Base-by-base conservation (phyloP, 257 asterid species). In the Gentiana dahurica region DNA sequence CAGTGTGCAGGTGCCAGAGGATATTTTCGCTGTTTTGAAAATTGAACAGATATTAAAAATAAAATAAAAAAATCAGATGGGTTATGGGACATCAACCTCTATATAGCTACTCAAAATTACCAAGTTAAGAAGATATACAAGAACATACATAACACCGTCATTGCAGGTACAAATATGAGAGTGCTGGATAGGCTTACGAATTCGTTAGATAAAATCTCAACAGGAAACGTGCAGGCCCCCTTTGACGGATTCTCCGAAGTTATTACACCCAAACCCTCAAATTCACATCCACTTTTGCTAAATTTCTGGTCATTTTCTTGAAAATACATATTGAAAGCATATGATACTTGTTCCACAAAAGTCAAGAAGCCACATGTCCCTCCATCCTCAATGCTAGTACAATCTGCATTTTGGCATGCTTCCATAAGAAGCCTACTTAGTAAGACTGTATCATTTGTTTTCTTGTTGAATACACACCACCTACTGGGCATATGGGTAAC, bases 251-350 rank as follows among this genome's bases (percentile, higher is more conserved):
- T 24, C 0, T 45, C 48, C 0, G 51, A 6, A 0, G 60, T 53
- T 15, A 78, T 51, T 12, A 15, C 4, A 33, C 72, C 77, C 1
- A 71, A 58, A 7, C 81, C 87, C 0, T 60, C 36, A 15, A 63
- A 68, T 12, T 71, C 46, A 11, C 92, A 83, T 2, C 83, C n/a
- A 52, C 47, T 47, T n/a, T 72, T 74, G 2, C 46, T 4, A 2
- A 74, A 75, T 1, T 76, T 81, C 64, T 84, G 94, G 15, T 6
- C 36, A 1, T 37, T 64, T 51, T 65, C 65, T 65, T 84, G 89
- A 52, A 67, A 84, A 33, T 61, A 71, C 65, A 60, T 73, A 36
- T 84, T 84, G 55, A 76, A 84, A 2, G 82, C 86, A 34, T 84
- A 84, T 2, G 89, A 81, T 1, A 59, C 54, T 5, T 53, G 66